Conservation (phyloP, 2,329 filamentous ascomycete species). For the Oidium heveae region DNA sequence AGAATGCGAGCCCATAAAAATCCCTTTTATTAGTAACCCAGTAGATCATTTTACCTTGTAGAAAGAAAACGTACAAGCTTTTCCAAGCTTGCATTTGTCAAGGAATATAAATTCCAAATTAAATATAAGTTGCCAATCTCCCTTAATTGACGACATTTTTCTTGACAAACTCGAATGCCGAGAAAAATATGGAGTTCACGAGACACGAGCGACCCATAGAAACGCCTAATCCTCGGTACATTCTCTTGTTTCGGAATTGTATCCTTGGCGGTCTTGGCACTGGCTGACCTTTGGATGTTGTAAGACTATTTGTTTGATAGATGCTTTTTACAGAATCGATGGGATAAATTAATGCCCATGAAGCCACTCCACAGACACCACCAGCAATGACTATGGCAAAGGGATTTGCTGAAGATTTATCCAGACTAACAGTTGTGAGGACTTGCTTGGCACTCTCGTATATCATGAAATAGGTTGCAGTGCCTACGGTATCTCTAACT, state of each 20-base stretch:
- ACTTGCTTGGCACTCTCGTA: constrained; percentile 73
- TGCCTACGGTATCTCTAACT: constrained; percentile 67
- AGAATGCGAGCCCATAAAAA: too few species aligned
- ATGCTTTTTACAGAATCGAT: constrained; percentile 69
- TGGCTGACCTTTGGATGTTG: constrained; percentile 37
- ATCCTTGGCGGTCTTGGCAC: constrained; percentile 44
- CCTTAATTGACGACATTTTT: constrained; percentile 19
- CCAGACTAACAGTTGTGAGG: constrained; percentile 46
- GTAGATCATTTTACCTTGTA: too few species aligned
- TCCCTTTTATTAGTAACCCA: too few species aligned
- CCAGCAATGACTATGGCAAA: constrained; percentile 54
- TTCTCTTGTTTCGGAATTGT: constrained; percentile 48
- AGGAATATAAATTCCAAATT: too few species aligned
- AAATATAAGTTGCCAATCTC: too few species aligned
- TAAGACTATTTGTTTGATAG: constrained; percentile 59
- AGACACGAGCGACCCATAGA: constrained; percentile 63
- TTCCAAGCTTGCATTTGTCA: too few species aligned
- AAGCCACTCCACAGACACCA: constrained; percentile 59
- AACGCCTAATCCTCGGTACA: constrained; percentile 64
- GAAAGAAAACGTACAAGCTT: too few species aligned
- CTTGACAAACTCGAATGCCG: constrained; percentile 65
- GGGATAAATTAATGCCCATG: constrained; percentile 38
- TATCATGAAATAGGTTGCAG: constrained; percentile 67
- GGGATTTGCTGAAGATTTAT: constrained; percentile 52
- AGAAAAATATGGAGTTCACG: constrained; percentile 78